Evolutionary conservation across 1,284 basidiomycete genomes (phyloP), one percentile per base, ranked within the genome.

Genomic region (Pseudozyma sp.): DNA sequence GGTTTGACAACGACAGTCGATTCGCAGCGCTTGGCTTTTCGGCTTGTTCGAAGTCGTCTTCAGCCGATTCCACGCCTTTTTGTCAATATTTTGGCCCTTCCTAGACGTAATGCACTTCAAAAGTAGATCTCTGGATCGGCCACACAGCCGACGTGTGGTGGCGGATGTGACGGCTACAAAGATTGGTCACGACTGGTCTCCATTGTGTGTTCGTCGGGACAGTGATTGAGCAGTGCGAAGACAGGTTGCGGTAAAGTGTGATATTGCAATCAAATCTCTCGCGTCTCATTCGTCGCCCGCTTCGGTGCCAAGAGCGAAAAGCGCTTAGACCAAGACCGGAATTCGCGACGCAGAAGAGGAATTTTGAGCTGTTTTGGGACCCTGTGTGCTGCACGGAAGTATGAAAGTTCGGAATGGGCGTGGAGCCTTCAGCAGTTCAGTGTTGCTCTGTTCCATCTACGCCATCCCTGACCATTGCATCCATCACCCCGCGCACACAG

Each of bases 321-420:
- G 50, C 57, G 57, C 50, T 46, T 24, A 53, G n/a, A 30, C 53
- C 53, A 46, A 44, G 8, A 13, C 43, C 43, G n/a, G 43, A 44
- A 24, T 24, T 44, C n/a, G 39, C 7, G 16, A n/a, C 16, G 16
- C 39, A n/a, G 16, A 42, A 42, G 39, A 13, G 11, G 11, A n/a
- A 16, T 42, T 42, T 42, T n/a, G 39, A 42, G 39, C 39, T 13
- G 11, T 42, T 37, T 14, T 24, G 24, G 24, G 35, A 37, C 35
- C 35, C 35, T 37, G 35, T 14, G 24, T 24, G 24, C 24, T 24
- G 24, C 24, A 24, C 24, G 24, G 24, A 24, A 24, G 24, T 24
- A 24, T 24, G 24, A 24, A 24, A 24, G 24, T 24, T 24, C 24
- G 24, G 24, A 24, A 24, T 2, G 24, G 24, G 24, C 24, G 24